Conservation (phyloP, 495 filamentous ascomycete genomes). For the Neurospora terricola region DNA sequence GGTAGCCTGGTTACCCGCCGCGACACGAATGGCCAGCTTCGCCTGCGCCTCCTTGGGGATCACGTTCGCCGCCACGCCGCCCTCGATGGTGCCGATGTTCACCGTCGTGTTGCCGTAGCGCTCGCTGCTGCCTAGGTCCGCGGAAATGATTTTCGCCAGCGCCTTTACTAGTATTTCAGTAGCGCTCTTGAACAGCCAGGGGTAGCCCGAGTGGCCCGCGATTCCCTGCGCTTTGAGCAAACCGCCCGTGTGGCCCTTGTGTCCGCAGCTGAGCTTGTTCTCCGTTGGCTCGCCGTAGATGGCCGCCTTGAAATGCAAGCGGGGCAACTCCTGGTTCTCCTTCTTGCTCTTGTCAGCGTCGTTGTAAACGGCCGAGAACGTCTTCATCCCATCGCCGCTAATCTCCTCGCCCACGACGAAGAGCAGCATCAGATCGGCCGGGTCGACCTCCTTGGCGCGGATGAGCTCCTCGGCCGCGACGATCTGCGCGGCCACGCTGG, state of each 20-base stretch:
- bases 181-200: constrained; percentile 71
- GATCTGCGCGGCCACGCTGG: constrained; percentile 70
- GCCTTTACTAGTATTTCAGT: constrained; percentile 64
- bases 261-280: constrained; percentile 71
- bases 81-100: constrained; percentile 69
- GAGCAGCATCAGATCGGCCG: constrained; percentile 55
- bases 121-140: constrained; percentile 61
- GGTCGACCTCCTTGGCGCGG: constrained; percentile 25
- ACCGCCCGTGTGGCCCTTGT: constrained; percentile 72
- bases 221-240: constrained; percentile 57
- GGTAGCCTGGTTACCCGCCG: constrained; percentile 52
- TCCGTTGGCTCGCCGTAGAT: constrained; percentile 94
- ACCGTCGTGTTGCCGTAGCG: constrained; percentile 80
- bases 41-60: constrained; percentile 66
- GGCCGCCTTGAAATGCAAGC: constrained; percentile 36
- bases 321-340: not conserved
- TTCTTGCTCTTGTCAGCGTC: constrained; percentile 31
- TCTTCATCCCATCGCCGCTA: constrained; percentile 73
- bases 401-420: constrained; percentile 88
- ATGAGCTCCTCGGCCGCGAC: constrained; percentile 57
- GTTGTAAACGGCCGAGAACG: constrained; percentile 40
- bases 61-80: constrained; percentile 83
- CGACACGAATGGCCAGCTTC: constrained; percentile 59
- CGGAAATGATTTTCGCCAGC: constrained; percentile 48
- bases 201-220: constrained; percentile 84